Percentiles rank a stretch among this genome's conserved stretches.
Evolutionary conservation across 2,329 filamentous ascomycete species (phyloP).

Genomic region (Beauveria caledonica): DNA sequence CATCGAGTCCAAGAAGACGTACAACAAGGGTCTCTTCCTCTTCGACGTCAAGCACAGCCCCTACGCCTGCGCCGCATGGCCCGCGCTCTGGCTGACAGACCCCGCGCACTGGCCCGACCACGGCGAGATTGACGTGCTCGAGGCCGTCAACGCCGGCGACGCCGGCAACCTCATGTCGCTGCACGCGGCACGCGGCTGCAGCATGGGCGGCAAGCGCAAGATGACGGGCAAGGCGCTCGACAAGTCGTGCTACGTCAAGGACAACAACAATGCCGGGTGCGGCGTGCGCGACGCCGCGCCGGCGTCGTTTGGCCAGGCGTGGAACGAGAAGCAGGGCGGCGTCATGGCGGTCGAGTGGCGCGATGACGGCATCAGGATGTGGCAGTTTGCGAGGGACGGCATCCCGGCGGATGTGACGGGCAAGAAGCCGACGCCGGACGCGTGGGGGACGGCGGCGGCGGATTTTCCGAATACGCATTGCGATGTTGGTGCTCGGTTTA

Average conservation of each 20-base stretch:
- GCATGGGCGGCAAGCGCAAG: slow-evolving; percentile 45
- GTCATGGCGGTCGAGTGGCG: slow-evolving; percentile 55
- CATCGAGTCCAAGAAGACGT: slow-evolving; percentile 51
- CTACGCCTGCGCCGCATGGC: slow-evolving; percentile 56
- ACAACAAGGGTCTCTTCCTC: slow-evolving; percentile 56
- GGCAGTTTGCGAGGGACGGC: slow-evolving; percentile 45
- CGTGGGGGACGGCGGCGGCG: slow-evolving; percentile 54
- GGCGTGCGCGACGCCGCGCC: slow-evolving; percentile 35
- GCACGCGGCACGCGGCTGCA: slow-evolving; percentile 46
- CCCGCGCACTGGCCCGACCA: slow-evolving; percentile 51
- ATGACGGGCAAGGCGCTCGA: slow-evolving; percentile 37
- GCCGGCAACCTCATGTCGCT: slow-evolving; percentile 52
- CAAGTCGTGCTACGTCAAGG: slow-evolving; percentile 42
- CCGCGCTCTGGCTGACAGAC: slow-evolving; percentile 58
- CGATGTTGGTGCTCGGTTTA: slow-evolving; percentile 50
- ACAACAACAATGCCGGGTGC: slow-evolving; percentile 49
- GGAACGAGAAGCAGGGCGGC: slow-evolving; percentile 48
- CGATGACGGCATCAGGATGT: slow-evolving; percentile 51
- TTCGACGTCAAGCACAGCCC: slow-evolving; percentile 59
- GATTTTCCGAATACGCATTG: slow-evolving; percentile 59
- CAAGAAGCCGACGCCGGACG: slow-evolving; percentile 47
- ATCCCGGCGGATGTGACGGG: slow-evolving; percentile 45
- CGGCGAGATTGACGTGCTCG: slow-evolving; percentile 58
- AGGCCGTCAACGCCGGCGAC: slow-evolving; percentile 45
- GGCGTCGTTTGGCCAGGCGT: slow-evolving; percentile 40